A percentile compares a stretch with the other conserved stretches of the same genome.
These are phyloP conservation scores for Spongispora temasekensis DNA, from an alignment of 1,284 basidiomycete genomes.

Conservation along the genomic window DNA sequence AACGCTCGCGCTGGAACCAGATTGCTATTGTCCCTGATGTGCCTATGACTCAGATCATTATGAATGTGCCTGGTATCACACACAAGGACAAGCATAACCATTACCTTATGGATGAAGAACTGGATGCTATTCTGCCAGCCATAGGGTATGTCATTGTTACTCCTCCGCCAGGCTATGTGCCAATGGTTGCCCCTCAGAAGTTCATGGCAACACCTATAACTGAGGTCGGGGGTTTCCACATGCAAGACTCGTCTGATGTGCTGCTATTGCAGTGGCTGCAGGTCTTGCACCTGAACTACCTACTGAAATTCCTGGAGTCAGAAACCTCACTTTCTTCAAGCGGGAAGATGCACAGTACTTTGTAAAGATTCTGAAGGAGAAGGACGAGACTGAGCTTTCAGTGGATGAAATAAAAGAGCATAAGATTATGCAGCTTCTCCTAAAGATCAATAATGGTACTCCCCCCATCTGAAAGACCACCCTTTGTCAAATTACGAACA, in stretches of 20 bases:
- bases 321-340: conserved; percentile 97
- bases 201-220: conserved; percentile 74
- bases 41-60: conserved; percentile 76
- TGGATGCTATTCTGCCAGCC: conserved; percentile 87
- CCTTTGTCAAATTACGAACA: conserved; percentile 98
- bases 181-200: conserved; percentile 78
- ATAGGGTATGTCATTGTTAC: conserved; percentile 90
- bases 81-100: conserved; percentile 94
- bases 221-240: conserved; percentile 88
- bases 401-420: conserved; percentile 99
- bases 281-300: conserved; percentile 93
- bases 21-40: conserved; percentile 62
- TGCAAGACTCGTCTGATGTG: conserved; percentile 91
- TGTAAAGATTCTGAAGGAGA: conserved; percentile 93
- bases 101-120: conserved; percentile 93
- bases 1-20: conserved; percentile 96
- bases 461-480: conserved; percentile 98
- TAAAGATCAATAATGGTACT: conserved; percentile 99
- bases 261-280: conserved; percentile 82
- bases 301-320: conserved; percentile 99
- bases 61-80: conserved; percentile 82
- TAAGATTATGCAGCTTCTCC: conserved; percentile 98
- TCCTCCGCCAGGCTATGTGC: conserved; percentile 93
- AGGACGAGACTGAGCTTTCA: conserved; percentile 92
- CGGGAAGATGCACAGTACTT: conserved; percentile 98